phyloP scores from a whole-genome alignment of 495 filamentous ascomycete species.

The Lophium mytilinum region DNA sequence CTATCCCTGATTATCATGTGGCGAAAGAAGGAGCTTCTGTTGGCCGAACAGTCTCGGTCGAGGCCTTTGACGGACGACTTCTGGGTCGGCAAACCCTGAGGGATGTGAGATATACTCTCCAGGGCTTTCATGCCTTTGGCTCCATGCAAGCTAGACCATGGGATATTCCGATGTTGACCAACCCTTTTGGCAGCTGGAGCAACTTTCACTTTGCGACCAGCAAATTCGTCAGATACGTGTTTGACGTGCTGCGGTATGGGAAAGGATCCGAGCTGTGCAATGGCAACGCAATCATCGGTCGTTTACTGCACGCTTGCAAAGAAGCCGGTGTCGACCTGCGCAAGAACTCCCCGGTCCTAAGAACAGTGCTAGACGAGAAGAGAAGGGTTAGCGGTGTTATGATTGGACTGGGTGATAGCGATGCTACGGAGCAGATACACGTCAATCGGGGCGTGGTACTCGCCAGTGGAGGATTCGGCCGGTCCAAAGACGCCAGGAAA shows the following conservation, averaged over 20 bases:
- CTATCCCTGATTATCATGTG: conserved; percentile 24
- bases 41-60: conserved; percentile 17
- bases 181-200: background rate
- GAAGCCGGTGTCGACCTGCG: background rate
- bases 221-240: background rate
- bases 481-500: conserved; percentile 5
- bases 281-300: conserved; percentile 14
- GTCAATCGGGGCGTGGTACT: conserved; percentile 22
- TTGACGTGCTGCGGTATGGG: background rate
- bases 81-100: conserved; percentile 8
- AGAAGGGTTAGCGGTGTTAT: background rate
- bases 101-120: background rate
- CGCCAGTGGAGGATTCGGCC: conserved; percentile 24
- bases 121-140: background rate
- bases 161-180: background rate
- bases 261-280: background rate
- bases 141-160: background rate
- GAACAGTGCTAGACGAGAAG: conserved; percentile 1
- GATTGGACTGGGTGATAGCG: conserved; percentile 10
- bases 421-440: conserved; percentile 4
- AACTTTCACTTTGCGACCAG: background rate
- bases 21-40: conserved; percentile 6
- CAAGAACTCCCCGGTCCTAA: background rate
- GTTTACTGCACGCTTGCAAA: conserved; percentile 14
- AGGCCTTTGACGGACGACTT: conserved; percentile 19